Conservation (phyloP, 108 stramenopile species). For the Nitzschia sp. region DNA sequence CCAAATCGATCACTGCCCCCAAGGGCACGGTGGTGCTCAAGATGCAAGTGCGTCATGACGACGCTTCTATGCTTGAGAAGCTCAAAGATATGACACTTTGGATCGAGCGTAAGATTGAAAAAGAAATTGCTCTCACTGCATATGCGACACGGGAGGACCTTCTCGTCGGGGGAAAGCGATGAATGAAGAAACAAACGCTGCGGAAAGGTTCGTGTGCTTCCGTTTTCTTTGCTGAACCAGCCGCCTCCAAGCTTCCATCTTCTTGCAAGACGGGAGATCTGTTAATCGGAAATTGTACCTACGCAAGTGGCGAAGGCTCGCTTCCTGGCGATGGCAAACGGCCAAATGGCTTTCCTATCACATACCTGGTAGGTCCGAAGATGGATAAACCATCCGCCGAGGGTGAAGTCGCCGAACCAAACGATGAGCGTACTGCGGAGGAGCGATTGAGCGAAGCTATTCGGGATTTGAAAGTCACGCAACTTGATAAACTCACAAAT, state of each 20-base stretch:
- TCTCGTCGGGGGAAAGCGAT: constrained; percentile 28
- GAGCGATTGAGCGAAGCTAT: constrained; percentile 53
- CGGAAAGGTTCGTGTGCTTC: constrained; percentile 29
- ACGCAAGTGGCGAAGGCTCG: constrained; percentile 20
- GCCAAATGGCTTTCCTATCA: constrained; percentile 45
- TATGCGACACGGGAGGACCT: constrained; percentile 39
- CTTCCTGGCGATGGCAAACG: constrained; percentile 50
- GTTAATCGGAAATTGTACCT: constrained; percentile 29
- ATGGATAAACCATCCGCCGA: constrained; percentile 21
- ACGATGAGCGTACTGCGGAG: constrained; percentile 44
- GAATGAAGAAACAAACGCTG: constrained; percentile 38
- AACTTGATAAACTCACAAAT: constrained; percentile 38
- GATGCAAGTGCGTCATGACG: constrained; percentile 47
- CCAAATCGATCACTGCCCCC: constrained; percentile 37
- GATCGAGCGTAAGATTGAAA: constrained; percentile 50
- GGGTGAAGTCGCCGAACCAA: constrained; percentile 20
- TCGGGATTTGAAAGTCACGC: constrained; percentile 36
- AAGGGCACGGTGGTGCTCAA: constrained; percentile 48
- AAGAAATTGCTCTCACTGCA: constrained; percentile 33
- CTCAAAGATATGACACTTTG: constrained; percentile 42
- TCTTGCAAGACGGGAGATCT: constrained; percentile 44
- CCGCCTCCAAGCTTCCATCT: constrained; percentile 34
- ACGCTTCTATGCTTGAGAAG: constrained; percentile 39
- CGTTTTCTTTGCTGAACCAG: constrained; percentile 44
- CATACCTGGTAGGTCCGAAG: constrained; percentile 39